Evolutionary conservation across 164 flowering plant species (phyloP), one percentile per base, ranked within the genome.

Genomic region (Vitis riparia): DNA sequence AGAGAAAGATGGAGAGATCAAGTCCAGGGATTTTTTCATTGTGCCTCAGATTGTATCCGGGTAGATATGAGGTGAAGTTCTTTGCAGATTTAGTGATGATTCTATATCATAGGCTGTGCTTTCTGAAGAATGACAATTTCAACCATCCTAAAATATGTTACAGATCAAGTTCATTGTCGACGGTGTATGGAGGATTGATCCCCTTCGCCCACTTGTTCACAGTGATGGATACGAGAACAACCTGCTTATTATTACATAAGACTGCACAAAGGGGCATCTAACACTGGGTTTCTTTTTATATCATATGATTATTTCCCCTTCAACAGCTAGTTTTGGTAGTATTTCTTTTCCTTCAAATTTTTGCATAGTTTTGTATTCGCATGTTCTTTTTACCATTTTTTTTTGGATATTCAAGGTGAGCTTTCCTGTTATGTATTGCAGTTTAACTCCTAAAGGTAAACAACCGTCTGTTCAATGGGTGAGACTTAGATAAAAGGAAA

Each of bases 121-220:
- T 47, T 52, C 3, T 11, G 9, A 9, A 30, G 30, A 14, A 32
- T 16, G 61, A 53, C 6, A 49, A 70, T 32, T 32, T 56, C 17
- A 17, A 32, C 32, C 5, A n/a, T 51, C 13, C 4, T 49, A 48
- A 14, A 13, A 17, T 8, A n/a, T 66, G 52, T 29, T 67, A 32
- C 91, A 94, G 99, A 84, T 94, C 68, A 94, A 94, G 73, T 94
- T 94, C 70, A 85, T 94, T 27, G 97, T 94, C 49, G 97, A 94
- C 76, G 97, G 99, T 11, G 63, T 69, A 19, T 94, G 99, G 99
- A 84, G 19, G 73, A 69, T 87, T 56, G 99, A 94, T 85, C 99
- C 97, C 13, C 79, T 92, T 53, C 92, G 92, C 8, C 97, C 95
- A 12, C 75, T 86, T 64, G 89, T 83, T 15, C 9, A 76, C 71